Evolutionary conservation across 192 early-diverging fungal species (phyloP).

Genomic region (Coemansia sp.): DNA sequence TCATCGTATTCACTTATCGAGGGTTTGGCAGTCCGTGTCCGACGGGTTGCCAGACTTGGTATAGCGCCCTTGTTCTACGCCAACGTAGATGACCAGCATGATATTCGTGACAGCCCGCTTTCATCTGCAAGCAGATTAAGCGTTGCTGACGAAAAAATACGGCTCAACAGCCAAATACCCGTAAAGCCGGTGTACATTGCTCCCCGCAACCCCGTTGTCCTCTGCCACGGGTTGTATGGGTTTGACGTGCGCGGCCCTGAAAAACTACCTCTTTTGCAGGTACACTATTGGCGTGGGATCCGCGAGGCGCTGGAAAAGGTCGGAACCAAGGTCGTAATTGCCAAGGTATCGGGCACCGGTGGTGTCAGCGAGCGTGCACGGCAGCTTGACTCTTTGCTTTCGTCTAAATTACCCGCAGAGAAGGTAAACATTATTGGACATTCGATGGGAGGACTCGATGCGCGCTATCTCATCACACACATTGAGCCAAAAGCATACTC

Average conservation of each 20-base stretch:
- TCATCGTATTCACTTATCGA: conserved; percentile 12
- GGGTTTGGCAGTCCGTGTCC: conserved; percentile 19
- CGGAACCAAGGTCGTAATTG: conserved; percentile 79
- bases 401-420: conserved; percentile 37
- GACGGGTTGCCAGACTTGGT: conserved; percentile 26
- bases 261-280: conserved; percentile 73
- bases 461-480: conserved; percentile 87
- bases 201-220: conserved; percentile 74
- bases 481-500: conserved; percentile 67
- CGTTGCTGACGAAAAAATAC: conserved; percentile 18
- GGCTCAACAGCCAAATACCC: conserved; percentile 50
- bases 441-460: conserved; percentile 96
- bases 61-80: conserved; percentile 35
- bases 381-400: conserved; percentile 70
- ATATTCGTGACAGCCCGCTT: neutral
- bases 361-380: conserved; percentile 74
- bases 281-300: conserved; percentile 85
- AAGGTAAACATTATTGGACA: conserved; percentile 87
- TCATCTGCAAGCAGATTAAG: neutral
- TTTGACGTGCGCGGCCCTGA: conserved; percentile 84
- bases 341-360: conserved; percentile 74
- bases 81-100: conserved; percentile 13
- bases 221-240: conserved; percentile 90
- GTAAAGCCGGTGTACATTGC: conserved; percentile 69
- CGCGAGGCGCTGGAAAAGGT: conserved; percentile 71